These are phyloP conservation scores for Lentinula raphanica DNA, from an alignment of 768 basidiomycete species.

Conservation along the genomic window DNA sequence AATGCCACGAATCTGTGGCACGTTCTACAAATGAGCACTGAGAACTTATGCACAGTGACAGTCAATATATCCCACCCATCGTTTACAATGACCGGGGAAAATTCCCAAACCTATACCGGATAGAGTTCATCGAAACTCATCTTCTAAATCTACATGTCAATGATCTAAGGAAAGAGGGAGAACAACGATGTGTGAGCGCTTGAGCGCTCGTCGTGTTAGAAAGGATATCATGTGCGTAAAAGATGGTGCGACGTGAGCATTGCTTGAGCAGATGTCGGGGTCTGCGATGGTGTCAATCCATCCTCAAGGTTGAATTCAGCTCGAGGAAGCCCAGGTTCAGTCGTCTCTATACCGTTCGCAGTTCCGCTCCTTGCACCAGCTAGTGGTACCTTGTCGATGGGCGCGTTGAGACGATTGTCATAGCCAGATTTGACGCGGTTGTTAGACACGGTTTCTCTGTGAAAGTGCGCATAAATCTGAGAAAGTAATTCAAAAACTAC, in stretches of 20 bases:
- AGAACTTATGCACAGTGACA: too few species aligned
- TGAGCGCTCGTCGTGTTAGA: background rate
- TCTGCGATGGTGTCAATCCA: slow-evolving; percentile 27
- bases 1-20: too few species aligned
- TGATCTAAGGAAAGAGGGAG: too few species aligned
- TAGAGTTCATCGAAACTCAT: too few species aligned
- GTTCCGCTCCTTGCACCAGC: slow-evolving; percentile 66
- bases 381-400: slow-evolving; percentile 68
- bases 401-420: slow-evolving; percentile 47
- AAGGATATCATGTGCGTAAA: background rate
- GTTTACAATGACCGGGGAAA: too few species aligned
- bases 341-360: slow-evolving; percentile 61
- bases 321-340: slow-evolving; percentile 43
- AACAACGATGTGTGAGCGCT: too few species aligned
- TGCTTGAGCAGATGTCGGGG: slow-evolving; percentile 1
- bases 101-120: too few species aligned
- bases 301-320: slow-evolving; percentile 39
- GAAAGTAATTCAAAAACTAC: slow-evolving; percentile 6
- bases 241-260: background rate
- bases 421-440: slow-evolving; percentile 82
- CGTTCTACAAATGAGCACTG: too few species aligned
- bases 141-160: too few species aligned
- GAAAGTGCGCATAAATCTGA: slow-evolving; percentile 7
- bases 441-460: slow-evolving; percentile 76
- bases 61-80: too few species aligned